Conservation (phyloP, 768 basidiomycete species). For the Trametes villosa region DNA sequence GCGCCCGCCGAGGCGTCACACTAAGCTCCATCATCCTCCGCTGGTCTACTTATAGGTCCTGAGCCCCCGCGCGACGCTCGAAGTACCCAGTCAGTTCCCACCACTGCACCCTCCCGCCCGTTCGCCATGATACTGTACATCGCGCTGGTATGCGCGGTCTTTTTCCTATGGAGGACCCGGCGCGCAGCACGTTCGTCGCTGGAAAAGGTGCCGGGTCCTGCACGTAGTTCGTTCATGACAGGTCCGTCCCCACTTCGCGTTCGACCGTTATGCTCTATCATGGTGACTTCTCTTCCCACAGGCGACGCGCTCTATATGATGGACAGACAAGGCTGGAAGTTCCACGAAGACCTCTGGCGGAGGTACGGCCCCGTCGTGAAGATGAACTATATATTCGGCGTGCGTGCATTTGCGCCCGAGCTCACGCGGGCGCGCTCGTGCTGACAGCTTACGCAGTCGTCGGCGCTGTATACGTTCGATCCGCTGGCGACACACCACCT, state of each 20-base stretch:
- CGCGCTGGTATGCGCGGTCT: background rate
- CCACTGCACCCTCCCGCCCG: too few species aligned
- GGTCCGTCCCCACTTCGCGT: constrained; percentile 8
- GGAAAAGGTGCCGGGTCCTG: constrained; percentile 17
- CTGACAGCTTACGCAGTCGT: background rate
- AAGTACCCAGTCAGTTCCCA: too few species aligned
- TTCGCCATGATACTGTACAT: background rate
- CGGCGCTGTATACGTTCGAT: constrained; percentile 21
- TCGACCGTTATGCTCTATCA: too few species aligned
- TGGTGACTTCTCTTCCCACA: too few species aligned
- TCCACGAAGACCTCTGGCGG: constrained; percentile 17
- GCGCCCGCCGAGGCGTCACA: too few species aligned
- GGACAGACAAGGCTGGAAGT: constrained; percentile 16
- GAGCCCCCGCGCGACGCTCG: too few species aligned
- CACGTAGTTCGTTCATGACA: constrained; percentile 9
- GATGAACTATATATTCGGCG: constrained; percentile 19
- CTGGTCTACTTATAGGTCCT: too few species aligned
- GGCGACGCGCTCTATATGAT: constrained; percentile 18
- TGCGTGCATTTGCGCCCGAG: background rate
- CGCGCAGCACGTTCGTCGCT: constrained; percentile 2
- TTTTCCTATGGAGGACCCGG: constrained; percentile 1
- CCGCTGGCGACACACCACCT: constrained; percentile 24
- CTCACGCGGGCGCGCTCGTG: background rate
- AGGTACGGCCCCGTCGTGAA: constrained; percentile 20
- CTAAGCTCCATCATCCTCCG: too few species aligned